Percentiles rank a stretch among this genome's conserved stretches.
These are phyloP conservation scores for Chloranthus sessilifolius DNA, from an alignment of 164 flowering plant genomes.

Conservation along the genomic window DNA sequence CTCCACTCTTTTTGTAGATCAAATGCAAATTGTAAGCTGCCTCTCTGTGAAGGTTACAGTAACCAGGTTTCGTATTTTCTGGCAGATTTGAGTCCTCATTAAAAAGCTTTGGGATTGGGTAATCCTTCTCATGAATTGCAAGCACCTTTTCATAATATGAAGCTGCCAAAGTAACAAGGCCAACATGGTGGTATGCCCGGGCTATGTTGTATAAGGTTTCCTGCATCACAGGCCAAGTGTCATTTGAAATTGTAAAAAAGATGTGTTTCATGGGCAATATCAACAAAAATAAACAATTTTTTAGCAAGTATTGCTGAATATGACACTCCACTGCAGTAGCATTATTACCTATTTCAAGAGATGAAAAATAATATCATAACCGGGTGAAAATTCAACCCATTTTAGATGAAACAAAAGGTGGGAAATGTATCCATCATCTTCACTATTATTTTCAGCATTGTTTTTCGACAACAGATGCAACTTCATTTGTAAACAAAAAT, in stretches of 20 bases:
- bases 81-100: conserved; percentile 30
- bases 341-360: neutral
- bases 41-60: conserved; percentile 76
- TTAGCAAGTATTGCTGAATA: neutral
- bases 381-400: too few relatives aligned
- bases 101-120: conserved; percentile 62
- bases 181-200: conserved; percentile 89
- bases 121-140: conserved; percentile 44
- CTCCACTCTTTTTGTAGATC: conserved; percentile 82
- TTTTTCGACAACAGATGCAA: too few relatives aligned
- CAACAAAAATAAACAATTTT: neutral
- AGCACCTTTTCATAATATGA: conserved; percentile 81
- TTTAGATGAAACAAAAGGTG: too few relatives aligned
- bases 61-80: conserved; percentile 40
- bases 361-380: too few relatives aligned
- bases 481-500: too few relatives aligned
- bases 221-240: conserved; percentile 32
- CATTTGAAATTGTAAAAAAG: too few relatives aligned
- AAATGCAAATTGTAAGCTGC: conserved; percentile 91
- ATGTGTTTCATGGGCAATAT: too few relatives aligned
- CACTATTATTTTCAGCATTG: too few relatives aligned
- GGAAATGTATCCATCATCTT: too few relatives aligned
- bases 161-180: conserved; percentile 69
- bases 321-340: neutral
- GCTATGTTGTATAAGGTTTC: conserved; percentile 83